Evolutionary conservation across 768 basidiomycete genomes (phyloP), one percentile per base, ranked within the genome.

Genomic region (Candolleomyces aberdarensis): DNA sequence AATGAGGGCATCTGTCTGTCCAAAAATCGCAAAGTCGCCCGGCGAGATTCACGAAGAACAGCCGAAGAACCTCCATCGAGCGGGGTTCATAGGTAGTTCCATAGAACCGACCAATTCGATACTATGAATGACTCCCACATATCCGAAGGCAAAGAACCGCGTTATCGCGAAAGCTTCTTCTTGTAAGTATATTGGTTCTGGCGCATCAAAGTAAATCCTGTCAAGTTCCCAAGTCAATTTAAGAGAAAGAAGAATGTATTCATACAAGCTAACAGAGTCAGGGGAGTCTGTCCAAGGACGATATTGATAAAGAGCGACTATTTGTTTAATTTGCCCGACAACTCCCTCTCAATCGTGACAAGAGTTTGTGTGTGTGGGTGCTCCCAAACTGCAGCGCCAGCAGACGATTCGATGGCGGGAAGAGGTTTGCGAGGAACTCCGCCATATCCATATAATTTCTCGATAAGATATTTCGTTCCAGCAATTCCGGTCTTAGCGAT

Each of bases 381-480:
- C 46, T 82, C 81, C 86, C 89, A 91, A 57, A 95, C 71, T 4
- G 82, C 81, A 50, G 81, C 76, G 14, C 84, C 89, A 39, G 75
- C 83, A 49, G 71, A 80, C 51, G 78, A 66, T 7, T 81, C 79
- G 15, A 89, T 85, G 10, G 89, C 86, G 51, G 84, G 81, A 52
- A 96, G 81, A 13, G 95, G 95, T 67, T 81, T 84, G 57, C 94
- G 81, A n/a, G 92, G 87, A 26, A 74, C 67, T 0, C 92, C 93
- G 14, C 93, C 92, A 70, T 94, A 95, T 9, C 92, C 93, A 64
- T 88, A 81, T 19, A 90, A 70, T 69, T 82, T 88, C 71, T 92
- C 78, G 14, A 94, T 73, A 46, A 91, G 78, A 69, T 77, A 87
- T 73, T 96, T 96, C n/a, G 89, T 94, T 5, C 94, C 94, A 6